phyloP scores from a whole-genome alignment of 345 rosid species.

The Mallotus nudiflorus region DNA sequence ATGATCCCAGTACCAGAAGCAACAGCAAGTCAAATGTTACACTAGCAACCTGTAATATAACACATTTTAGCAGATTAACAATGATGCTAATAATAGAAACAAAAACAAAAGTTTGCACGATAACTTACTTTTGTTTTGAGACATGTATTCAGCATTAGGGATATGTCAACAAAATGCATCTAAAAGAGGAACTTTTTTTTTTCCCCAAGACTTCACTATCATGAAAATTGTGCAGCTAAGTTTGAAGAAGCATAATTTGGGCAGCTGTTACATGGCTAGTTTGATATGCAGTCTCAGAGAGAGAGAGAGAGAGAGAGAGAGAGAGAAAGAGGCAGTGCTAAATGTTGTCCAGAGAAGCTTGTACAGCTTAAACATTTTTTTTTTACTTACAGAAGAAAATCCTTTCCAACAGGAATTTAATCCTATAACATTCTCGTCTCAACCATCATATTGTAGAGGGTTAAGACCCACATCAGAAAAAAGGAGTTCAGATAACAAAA shows the following conservation, averaged over 20 bases:
- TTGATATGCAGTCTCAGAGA: too few species aligned
- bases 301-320: too few species aligned
- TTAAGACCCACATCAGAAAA: not conserved
- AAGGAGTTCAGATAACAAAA: not conserved
- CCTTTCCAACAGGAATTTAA: too few species aligned
- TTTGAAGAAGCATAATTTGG: too few species aligned
- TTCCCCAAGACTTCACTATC: slow-evolving; percentile 23
- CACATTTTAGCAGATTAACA: slow-evolving; percentile 12
- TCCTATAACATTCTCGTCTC: too few species aligned
- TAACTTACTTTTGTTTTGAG: slow-evolving; percentile 19
- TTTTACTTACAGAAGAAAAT: too few species aligned
- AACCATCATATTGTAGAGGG: not conserved
- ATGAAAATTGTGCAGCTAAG: slow-evolving; percentile 6
- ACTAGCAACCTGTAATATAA: slow-evolving; percentile 87
- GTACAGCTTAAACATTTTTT: too few species aligned
- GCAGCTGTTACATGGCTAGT: too few species aligned
- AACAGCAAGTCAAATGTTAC: slow-evolving; percentile 93
- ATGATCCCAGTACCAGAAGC: slow-evolving; percentile 90
- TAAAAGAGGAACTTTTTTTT: not conserved
- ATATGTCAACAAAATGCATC: not conserved
- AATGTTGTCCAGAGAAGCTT: too few species aligned
- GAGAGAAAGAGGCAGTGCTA: too few species aligned
- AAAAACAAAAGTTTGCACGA: not conserved
- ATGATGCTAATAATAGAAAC: not conserved
- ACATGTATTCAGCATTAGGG: not conserved